These are phyloP conservation scores for Pseudogymnoascus sp. DNA, from an alignment of 2,329 filamentous ascomycete genomes.

Conservation along the genomic window DNA sequence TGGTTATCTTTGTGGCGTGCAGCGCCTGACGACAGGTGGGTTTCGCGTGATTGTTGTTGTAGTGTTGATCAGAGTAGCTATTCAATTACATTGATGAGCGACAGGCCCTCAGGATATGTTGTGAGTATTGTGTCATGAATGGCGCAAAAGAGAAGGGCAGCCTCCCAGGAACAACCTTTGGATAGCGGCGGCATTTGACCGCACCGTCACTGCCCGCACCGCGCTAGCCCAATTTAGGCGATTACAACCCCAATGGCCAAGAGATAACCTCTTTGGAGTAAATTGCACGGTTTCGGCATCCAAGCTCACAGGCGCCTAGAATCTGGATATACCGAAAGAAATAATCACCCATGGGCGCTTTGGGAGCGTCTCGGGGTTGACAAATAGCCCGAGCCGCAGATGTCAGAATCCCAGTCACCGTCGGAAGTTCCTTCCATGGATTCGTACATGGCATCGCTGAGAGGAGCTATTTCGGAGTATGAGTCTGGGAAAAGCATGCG, in stretches of 20 bases:
- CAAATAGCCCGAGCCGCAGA: background rate
- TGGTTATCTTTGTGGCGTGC: background rate
- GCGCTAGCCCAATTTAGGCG: constrained; percentile 6
- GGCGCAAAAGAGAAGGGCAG: constrained; percentile 1
- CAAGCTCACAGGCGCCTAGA: constrained; percentile 1
- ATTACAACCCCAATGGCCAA: constrained; percentile 8
- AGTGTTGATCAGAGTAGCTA: background rate
- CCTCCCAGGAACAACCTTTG: constrained; percentile 7
- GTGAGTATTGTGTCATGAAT: constrained; percentile 5
- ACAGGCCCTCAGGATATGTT: background rate
- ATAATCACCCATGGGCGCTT: constrained; percentile 5
- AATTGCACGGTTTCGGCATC: background rate
- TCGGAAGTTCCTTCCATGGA: constrained; percentile 9
- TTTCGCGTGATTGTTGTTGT: background rate
- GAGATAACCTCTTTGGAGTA: constrained; percentile 6
- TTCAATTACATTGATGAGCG: background rate
- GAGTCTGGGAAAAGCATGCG: background rate
- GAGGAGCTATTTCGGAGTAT: constrained; percentile 3
- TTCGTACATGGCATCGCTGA: background rate
- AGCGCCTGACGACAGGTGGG: background rate
- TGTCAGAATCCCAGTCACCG: background rate
- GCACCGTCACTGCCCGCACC: constrained; percentile 6
- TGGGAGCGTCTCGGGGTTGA: constrained; percentile 6
- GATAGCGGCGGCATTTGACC: constrained; percentile 2
- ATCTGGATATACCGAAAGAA: constrained; percentile 3